A percentile compares a stretch with the other conserved stretches of the same genome.
These are phyloP conservation scores for Trichaptum fuscoviolaceum DNA, from an alignment of 768 basidiomycete species.

Conservation along the genomic window DNA sequence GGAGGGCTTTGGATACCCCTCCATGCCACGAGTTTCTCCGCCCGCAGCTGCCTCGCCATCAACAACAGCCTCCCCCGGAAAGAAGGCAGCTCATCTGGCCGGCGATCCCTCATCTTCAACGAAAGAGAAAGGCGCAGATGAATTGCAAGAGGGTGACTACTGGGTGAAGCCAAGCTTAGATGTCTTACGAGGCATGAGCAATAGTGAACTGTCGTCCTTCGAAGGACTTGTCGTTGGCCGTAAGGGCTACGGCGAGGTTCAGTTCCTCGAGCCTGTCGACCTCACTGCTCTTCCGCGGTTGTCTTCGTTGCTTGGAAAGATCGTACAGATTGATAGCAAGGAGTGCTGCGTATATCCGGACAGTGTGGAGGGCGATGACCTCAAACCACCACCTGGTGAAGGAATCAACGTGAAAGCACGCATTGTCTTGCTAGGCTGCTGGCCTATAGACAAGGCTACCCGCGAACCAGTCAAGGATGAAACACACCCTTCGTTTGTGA, in stretches of 20 bases:
- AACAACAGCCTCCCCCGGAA: conserved; percentile 4
- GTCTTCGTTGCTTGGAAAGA: conserved; percentile 76
- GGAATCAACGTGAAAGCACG: conserved; percentile 87
- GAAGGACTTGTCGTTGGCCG: conserved; percentile 81
- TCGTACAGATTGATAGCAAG: conserved; percentile 85
- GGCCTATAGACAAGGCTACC: conserved; percentile 87
- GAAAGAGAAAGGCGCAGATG: conserved; percentile 23
- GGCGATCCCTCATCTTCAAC: conserved; percentile 23
- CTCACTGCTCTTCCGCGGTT: conserved; percentile 80
- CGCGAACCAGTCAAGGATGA: conserved; percentile 84
- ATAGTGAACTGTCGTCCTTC: conserved; percentile 69
- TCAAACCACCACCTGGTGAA: conserved; percentile 72
- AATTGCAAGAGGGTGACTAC: conserved; percentile 83
- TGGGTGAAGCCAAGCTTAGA: conserved; percentile 79
- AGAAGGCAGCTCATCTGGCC: conserved; percentile 6
- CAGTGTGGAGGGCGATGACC: conserved; percentile 60
- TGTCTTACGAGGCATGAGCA: conserved; percentile 63
- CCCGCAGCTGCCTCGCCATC: conserved; percentile 21
- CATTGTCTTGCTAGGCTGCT: conserved; percentile 75
- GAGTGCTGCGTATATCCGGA: conserved; percentile 95
- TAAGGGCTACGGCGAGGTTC: conserved; percentile 85
- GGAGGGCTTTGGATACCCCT: conserved; percentile 28
- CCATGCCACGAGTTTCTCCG: conserved; percentile 19
- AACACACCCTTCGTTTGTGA: conserved; percentile 59
- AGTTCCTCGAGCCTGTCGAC: conserved; percentile 73